Percentiles rank a stretch among this genome's conserved stretches.
Evolutionary conservation across 2,329 filamentous ascomycete species (phyloP).

Genomic region (Apiospora arundinis): DNA sequence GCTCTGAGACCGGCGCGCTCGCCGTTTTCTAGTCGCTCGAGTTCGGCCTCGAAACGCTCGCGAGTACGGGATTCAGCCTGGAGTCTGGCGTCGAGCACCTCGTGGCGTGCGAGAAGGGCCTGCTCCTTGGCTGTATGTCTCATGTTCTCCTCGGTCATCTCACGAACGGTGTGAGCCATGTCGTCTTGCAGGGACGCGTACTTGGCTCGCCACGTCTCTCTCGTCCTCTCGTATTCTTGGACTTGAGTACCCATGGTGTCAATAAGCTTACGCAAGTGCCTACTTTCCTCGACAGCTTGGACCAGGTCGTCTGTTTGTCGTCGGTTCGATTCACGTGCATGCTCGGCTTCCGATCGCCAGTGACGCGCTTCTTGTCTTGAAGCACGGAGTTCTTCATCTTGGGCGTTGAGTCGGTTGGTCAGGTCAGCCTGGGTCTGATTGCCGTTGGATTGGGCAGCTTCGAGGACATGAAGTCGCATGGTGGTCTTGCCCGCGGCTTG

Average conservation of each 20-base stretch:
- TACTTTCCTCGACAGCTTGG: conserved; percentile 65
- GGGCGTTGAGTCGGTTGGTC: conserved; percentile 58
- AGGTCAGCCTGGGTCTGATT: conserved; percentile 62
- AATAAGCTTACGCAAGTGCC: conserved; percentile 75
- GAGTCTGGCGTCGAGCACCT: conserved; percentile 78
- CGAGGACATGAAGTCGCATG: conserved; percentile 70
- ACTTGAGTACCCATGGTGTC: conserved; percentile 78
- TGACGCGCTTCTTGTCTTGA: conserved; percentile 63
- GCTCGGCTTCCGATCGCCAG: conserved; percentile 68
- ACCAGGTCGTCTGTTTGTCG: conserved; percentile 56
- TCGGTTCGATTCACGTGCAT: conserved; percentile 58
- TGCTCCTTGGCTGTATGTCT: conserved; percentile 80
- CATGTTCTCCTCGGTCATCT: conserved; percentile 84
- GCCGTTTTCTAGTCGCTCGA: conserved; percentile 68
- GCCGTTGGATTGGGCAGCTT: conserved; percentile 67
- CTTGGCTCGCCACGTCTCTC: conserved; percentile 83
- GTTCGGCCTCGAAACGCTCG: conserved; percentile 70
- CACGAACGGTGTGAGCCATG: conserved; percentile 78
- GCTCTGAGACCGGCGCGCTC: conserved; percentile 71
- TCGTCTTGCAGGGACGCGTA: conserved; percentile 87
- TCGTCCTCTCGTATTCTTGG: conserved; percentile 83
- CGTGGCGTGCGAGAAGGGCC: conserved; percentile 77
- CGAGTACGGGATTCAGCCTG: conserved; percentile 76
- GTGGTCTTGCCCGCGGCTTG: conserved; percentile 59
- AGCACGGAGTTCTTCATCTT: conserved; percentile 62